These are phyloP conservation scores for Malus fusca DNA, from an alignment of 306 rosid genomes.

Conservation along the genomic window DNA sequence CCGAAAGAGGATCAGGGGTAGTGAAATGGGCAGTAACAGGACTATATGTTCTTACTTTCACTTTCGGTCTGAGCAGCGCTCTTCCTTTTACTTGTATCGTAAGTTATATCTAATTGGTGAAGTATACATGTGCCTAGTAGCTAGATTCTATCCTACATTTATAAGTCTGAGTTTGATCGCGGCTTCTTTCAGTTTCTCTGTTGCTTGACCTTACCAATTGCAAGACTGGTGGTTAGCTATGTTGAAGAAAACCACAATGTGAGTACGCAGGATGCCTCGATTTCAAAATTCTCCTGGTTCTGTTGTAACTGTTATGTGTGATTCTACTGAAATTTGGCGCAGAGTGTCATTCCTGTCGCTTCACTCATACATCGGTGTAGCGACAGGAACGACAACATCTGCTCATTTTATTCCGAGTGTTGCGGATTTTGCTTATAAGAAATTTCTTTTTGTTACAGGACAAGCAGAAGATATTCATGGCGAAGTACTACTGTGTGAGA, in stretches of 20 bases:
- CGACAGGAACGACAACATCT: not conserved
- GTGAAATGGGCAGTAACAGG: slow-evolving; percentile 46
- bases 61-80: slow-evolving; percentile 43
- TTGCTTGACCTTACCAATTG: slow-evolving; percentile 66
- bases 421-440: too few relatives aligned
- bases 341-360: not conserved
- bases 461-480: slow-evolving; percentile 84
- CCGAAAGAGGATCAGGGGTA: slow-evolving; percentile 42
- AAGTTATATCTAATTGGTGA: slow-evolving; percentile 16
- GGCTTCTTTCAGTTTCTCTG: slow-evolving; percentile 51
- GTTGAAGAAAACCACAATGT: slow-evolving; percentile 73
- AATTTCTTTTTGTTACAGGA: slow-evolving; percentile 42
- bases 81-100: slow-evolving; percentile 70
- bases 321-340: not conserved
- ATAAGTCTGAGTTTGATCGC: not conserved
- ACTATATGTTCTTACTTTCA: slow-evolving; percentile 49
- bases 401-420: not conserved
- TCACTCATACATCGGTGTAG: not conserved
- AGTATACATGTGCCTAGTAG: not conserved
- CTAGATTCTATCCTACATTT: not conserved
- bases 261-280: slow-evolving; percentile 14
- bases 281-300: not conserved
- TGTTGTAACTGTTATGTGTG: not conserved
- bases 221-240: slow-evolving; percentile 55
- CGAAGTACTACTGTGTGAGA: slow-evolving; percentile 83